Evolutionary conservation across 768 basidiomycete species (phyloP), one percentile per base, ranked within the genome.

Genomic region (Amanita polypyramis): DNA sequence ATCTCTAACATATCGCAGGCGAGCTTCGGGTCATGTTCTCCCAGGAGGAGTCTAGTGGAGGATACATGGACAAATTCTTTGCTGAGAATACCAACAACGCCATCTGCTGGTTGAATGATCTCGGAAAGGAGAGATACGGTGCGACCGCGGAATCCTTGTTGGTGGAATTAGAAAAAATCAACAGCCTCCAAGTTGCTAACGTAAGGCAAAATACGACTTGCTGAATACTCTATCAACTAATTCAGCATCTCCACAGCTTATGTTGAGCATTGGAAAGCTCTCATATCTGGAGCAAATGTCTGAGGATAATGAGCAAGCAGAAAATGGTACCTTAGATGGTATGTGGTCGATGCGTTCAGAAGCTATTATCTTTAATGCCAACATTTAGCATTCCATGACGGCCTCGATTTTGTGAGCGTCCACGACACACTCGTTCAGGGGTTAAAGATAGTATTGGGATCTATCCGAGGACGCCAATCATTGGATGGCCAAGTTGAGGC

Each of bases 261-360:
- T 90, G 77, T 76, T 94, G 47, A 93, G 91, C 58, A 78, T 97
- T 21, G 89, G 89, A 17, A 97, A 97, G 62, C 75, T 98, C 9
- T 70, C 84, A 0, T 79, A 88, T 56, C 69, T 96, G 11, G 86
- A 86, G 1, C 80, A 89, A 49, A 66, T 92, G 23, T 85, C 87
- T 51, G 82, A 82, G 54, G 64, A 64, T 1, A 66, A 69, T 29
- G 63, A 65, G 12, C 49, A 65, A 1, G 49, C 65, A 12, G 78
- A 85, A 35, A 76, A 80, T 47, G 58, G 58, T 27, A 66, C 67
- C 48, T 65, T 86, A 11, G 80, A 79, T 59, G 74, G 85, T 81
- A 59, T 44, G 66, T 59, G 41, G 7, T 35, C 23, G 45, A 27
- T 21, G 10, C 21, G 23, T 25, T 43, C 20, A 5, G 20, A 43